phyloP scores from a whole-genome alignment of 768 basidiomycete species.

The Leccinum subgranulosum region DNA sequence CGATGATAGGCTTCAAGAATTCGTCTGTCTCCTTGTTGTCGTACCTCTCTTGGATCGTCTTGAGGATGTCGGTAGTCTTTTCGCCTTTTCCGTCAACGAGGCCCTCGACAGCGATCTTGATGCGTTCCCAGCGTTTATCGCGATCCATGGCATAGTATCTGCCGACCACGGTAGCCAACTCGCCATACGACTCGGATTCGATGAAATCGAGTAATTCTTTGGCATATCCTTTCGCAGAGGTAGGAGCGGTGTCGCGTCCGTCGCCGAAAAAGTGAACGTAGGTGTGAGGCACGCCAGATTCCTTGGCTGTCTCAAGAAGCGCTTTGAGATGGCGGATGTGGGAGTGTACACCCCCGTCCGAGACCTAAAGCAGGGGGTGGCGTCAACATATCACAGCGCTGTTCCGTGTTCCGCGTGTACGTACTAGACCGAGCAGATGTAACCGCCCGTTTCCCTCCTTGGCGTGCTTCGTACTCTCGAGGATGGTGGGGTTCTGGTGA shows the following conservation, averaged over 20 bases:
- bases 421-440: constrained; percentile 84
- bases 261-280: constrained; percentile 95
- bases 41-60: constrained; percentile 71
- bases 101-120: constrained; percentile 87
- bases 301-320: constrained; percentile 87
- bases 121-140: constrained; percentile 93
- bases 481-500: constrained; percentile 71
- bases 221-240: constrained; percentile 74
- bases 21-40: constrained; percentile 88
- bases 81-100: constrained; percentile 71
- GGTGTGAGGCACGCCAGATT: constrained; percentile 76
- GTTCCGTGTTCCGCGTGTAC: constrained; percentile 17
- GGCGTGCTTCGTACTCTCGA: constrained; percentile 71
- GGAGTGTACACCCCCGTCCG: constrained; percentile 97
- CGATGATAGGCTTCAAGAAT: constrained; percentile 93
- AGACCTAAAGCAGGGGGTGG: constrained; percentile 57
- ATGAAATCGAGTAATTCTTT: constrained; percentile 76
- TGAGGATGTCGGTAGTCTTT: constrained; percentile 53
- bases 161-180: constrained; percentile 82
- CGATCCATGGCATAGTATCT: constrained; percentile 98
- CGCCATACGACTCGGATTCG: constrained; percentile 71
- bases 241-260: constrained; percentile 90
- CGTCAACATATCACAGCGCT: constrained; percentile 3
- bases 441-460: constrained; percentile 81
- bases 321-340: constrained; percentile 90